phyloP scores from a whole-genome alignment of 2,329 filamentous ascomycete genomes.

The Fusarium sp. region DNA sequence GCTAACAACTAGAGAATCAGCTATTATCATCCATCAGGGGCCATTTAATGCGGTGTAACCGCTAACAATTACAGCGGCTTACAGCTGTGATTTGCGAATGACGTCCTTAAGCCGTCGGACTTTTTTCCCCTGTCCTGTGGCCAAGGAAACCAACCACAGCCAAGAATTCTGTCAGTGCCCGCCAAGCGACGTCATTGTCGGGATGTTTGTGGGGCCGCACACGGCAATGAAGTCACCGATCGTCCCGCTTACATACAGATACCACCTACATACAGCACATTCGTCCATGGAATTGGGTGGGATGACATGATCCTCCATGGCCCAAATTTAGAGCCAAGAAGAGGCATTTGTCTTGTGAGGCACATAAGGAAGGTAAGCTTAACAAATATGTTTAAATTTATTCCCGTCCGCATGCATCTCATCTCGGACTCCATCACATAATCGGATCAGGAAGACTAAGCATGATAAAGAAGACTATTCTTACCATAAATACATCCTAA shows the following conservation, averaged over 20 bases:
- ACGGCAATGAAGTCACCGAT: slow-evolving; percentile 33
- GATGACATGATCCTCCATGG: background rate
- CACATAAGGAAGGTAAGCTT: slow-evolving; percentile 6
- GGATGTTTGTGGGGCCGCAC: slow-evolving; percentile 3
- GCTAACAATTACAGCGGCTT: background rate
- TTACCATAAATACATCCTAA: background rate
- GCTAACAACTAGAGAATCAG: background rate
- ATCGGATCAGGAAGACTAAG: background rate
- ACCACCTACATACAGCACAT: background rate
- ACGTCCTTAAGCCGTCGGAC: slow-evolving; percentile 12
- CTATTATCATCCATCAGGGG: slow-evolving; percentile 1
- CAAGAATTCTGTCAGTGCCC: slow-evolving; percentile 19
- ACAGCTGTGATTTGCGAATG: slow-evolving; percentile 19
- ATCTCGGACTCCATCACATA: background rate
- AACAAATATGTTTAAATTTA: slow-evolving; percentile 13
- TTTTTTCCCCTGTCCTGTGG: background rate
- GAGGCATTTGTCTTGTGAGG: background rate
- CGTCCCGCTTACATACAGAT: slow-evolving; percentile 4
- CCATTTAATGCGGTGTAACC: background rate
- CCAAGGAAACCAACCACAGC: slow-evolving; percentile 11
- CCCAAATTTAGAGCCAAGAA: slow-evolving; percentile 19
- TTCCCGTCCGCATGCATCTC: background rate
- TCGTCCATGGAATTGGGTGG: background rate
- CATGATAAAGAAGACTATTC: background rate
- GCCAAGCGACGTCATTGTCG: slow-evolving; percentile 29